A percentile compares a stretch with the other conserved stretches of the same genome.
phyloP scores from a whole-genome alignment of 768 basidiomycete genomes.

The Kwoniella botswanensis region DNA sequence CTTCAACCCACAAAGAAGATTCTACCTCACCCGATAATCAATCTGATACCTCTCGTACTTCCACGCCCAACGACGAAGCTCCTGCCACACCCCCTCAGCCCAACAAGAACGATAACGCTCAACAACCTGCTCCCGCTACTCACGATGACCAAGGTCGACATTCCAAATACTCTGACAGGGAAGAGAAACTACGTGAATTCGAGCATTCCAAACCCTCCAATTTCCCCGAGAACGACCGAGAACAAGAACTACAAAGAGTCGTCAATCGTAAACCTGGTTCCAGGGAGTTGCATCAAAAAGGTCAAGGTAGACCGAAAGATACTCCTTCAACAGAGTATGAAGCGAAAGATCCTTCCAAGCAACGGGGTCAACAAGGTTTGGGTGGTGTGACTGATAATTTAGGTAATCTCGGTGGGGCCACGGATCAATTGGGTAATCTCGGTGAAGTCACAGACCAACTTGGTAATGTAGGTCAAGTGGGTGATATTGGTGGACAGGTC shows the following conservation, averaged over 20 bases:
- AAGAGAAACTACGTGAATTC: slow-evolving; percentile 3
- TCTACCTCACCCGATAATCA: neutral
- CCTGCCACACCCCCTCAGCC: neutral
- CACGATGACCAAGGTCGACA: neutral
- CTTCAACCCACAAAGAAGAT: neutral
- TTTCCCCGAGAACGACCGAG: slow-evolving; percentile 15
- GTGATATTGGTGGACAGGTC: slow-evolving; percentile 6
- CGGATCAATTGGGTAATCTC: slow-evolving; percentile 6
- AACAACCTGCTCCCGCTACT: neutral
- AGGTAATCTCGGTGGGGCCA: neutral
- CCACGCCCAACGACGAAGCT: neutral
- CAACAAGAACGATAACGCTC: neutral
- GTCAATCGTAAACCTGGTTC: slow-evolving; percentile 14
- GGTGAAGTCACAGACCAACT: slow-evolving; percentile 3
- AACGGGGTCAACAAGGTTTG: slow-evolving; percentile 2
- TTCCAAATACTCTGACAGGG: neutral
- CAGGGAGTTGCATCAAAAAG: slow-evolving; percentile 7
- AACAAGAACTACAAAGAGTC: slow-evolving; percentile 10
- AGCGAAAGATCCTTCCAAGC: neutral
- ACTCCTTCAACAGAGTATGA: slow-evolving; percentile 4
- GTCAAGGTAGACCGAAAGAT: slow-evolving; percentile 4
- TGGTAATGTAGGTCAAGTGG: slow-evolving; percentile 6
- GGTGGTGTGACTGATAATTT: neutral
- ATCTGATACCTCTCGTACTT: neutral
- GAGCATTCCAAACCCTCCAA: slow-evolving; percentile 12